These are phyloP conservation scores for Pseudogymnoascus sp. DNA, from an alignment of 2,329 filamentous ascomycete genomes.

Conservation along the genomic window DNA sequence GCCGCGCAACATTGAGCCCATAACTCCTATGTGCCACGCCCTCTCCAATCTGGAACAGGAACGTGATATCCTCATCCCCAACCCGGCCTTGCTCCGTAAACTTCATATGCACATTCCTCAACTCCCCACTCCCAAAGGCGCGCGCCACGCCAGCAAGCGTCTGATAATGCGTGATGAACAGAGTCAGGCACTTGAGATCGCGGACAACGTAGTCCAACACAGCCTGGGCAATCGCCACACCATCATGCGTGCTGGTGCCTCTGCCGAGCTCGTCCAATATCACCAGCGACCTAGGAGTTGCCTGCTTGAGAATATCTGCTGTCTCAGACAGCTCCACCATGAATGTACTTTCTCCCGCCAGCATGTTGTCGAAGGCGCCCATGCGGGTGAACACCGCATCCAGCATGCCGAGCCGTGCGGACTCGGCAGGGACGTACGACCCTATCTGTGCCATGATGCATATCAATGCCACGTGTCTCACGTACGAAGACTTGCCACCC, in stretches of 20 bases:
- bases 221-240: slow-evolving; percentile 88
- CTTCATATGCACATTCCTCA: slow-evolving; percentile 90
- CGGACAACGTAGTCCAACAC: slow-evolving; percentile 80
- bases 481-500: slow-evolving; percentile 98
- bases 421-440: slow-evolving; percentile 79
- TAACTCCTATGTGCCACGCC: slow-evolving; percentile 92
- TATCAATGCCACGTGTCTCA: slow-evolving; percentile 85
- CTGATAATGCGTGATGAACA: slow-evolving; percentile 99
- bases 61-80: slow-evolving; percentile 75
- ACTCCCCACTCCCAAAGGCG: slow-evolving; percentile 54
- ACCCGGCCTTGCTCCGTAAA: slow-evolving; percentile 49
- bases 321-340: slow-evolving; percentile 98
- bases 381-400: slow-evolving; percentile 94
- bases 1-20: slow-evolving; percentile 81
- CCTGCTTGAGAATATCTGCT: slow-evolving; percentile 80
- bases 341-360: slow-evolving; percentile 90
- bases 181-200: slow-evolving; percentile 66
- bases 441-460: slow-evolving; percentile 92
- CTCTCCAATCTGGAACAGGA: slow-evolving; percentile 85
- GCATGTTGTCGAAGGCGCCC: slow-evolving; percentile 91
- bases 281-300: slow-evolving; percentile 75
- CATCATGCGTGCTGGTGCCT: slow-evolving; percentile 91
- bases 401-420: slow-evolving; percentile 68
- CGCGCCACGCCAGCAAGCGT: slow-evolving; percentile 65
- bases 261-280: slow-evolving; percentile 92